Percentiles rank a stretch among this genome's conserved stretches.
Conservation (phyloP, 2,329 filamentous ascomycete genomes). For the Aspergillus tamarii region DNA sequence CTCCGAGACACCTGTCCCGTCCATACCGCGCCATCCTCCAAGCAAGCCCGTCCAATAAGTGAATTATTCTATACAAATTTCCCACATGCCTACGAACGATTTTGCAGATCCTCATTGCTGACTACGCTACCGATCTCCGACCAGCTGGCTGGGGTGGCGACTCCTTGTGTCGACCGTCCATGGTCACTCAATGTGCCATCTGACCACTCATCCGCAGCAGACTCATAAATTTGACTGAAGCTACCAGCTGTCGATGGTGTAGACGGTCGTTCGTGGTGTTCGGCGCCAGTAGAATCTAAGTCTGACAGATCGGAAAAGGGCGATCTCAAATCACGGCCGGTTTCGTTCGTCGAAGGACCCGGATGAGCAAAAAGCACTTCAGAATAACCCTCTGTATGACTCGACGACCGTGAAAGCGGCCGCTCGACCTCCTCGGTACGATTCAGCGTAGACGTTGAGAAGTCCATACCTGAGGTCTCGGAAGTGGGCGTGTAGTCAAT, state of each 20-base stretch:
- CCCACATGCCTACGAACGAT: slow-evolving; percentile 18
- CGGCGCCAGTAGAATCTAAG: slow-evolving; percentile 12
- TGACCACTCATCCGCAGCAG: slow-evolving; percentile 35
- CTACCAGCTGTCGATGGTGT: slow-evolving; percentile 42
- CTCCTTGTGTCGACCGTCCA: slow-evolving; percentile 34
- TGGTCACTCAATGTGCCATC: slow-evolving; percentile 46
- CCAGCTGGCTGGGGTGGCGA: slow-evolving; percentile 47
- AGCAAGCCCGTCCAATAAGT: background rate
- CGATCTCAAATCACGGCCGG: slow-evolving; percentile 21
- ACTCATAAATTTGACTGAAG: slow-evolving; percentile 41
- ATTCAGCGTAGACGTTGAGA: slow-evolving; percentile 16
- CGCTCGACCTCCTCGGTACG: slow-evolving; percentile 2
- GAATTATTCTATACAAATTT: slow-evolving; percentile 6
- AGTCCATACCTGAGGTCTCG: slow-evolving; percentile 36
- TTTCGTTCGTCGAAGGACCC: slow-evolving; percentile 23
- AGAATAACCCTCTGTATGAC: slow-evolving; percentile 38
- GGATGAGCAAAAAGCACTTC: slow-evolving; percentile 40
- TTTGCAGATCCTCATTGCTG: slow-evolving; percentile 43
- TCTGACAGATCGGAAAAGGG: slow-evolving; percentile 27
- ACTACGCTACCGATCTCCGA: slow-evolving; percentile 50
- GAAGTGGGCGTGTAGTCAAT: slow-evolving; percentile 51
- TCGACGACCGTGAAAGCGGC: slow-evolving; percentile 21
- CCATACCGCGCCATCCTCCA: slow-evolving; percentile 1
- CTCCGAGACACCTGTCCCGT: slow-evolving; percentile 1
- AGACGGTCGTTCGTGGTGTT: slow-evolving; percentile 33